phyloP scores from a whole-genome alignment of 768 basidiomycete species.

The Amanita exitialis region DNA sequence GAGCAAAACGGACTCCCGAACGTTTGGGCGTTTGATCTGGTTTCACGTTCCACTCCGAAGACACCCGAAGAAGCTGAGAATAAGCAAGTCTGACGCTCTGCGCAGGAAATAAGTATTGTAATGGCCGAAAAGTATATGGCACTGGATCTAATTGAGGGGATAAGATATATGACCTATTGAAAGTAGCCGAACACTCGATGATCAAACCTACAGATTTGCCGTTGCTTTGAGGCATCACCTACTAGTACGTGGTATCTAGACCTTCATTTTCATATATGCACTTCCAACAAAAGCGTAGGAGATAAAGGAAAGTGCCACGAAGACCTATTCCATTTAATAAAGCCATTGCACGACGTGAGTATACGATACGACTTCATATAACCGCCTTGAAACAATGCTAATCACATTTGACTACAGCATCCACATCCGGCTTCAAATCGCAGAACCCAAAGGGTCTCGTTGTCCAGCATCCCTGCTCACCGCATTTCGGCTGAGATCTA shows the following conservation, averaged over 20 bases:
- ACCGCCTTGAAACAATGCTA: background rate
- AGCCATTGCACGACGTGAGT: conserved; percentile 44
- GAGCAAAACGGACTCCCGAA: too few relatives aligned
- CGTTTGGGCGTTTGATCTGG: conserved; percentile 47
- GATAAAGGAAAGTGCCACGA: conserved; percentile 37
- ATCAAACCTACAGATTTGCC: conserved; percentile 28
- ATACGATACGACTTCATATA: background rate
- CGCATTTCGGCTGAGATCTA: conserved; percentile 8
- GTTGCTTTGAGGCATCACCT: conserved; percentile 55
- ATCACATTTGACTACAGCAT: background rate
- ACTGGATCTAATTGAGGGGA: conserved; percentile 49
- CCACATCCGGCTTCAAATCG: conserved; percentile 13
- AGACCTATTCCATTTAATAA: conserved; percentile 47
- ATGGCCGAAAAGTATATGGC: conserved; percentile 57
- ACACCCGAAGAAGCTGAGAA: conserved; percentile 24
- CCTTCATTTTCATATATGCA: background rate
- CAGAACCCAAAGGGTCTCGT: conserved; percentile 13
- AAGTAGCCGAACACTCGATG: background rate
- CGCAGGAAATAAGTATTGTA: conserved; percentile 34
- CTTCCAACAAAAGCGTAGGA: too few relatives aligned
- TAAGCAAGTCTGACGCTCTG: conserved; percentile 20
- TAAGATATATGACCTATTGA: conserved; percentile 15
- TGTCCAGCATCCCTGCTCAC: conserved; percentile 11
- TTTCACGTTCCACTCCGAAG: conserved; percentile 47
- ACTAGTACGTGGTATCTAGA: conserved; percentile 31